Conservation (phyloP, 768 basidiomycete genomes). For the Lentinula aciculospora region DNA sequence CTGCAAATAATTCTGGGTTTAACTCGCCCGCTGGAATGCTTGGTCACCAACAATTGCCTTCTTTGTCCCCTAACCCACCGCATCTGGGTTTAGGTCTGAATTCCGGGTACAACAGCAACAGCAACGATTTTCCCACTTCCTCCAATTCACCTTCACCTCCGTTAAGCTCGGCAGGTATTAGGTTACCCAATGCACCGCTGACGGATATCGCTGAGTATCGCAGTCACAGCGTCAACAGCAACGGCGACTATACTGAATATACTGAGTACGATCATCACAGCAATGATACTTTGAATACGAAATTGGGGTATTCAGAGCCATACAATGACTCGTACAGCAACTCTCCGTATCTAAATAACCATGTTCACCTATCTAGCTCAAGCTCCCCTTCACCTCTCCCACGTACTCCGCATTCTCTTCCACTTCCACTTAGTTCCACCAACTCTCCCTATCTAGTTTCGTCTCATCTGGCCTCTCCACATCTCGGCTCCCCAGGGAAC, state of each 20-base stretch:
- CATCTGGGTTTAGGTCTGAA: slow-evolving; percentile 30
- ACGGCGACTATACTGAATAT: background rate
- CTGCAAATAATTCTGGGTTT: slow-evolving; percentile 28
- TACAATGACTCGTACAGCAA: background rate
- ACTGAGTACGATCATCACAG: background rate
- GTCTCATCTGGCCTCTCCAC: background rate
- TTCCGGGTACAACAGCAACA: slow-evolving; percentile 38
- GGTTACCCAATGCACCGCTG: slow-evolving; percentile 68
- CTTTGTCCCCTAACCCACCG: slow-evolving; percentile 46
- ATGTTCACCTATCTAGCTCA: background rate
- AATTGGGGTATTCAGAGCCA: background rate
- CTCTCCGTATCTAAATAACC: background rate
- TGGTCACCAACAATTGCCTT: slow-evolving; percentile 66
- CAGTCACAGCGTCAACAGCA: background rate
- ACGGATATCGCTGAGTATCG: slow-evolving; percentile 54
- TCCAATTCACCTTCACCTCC: slow-evolving; percentile 56
- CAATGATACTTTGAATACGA: background rate
- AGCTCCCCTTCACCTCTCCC: background rate
- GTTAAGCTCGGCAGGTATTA: slow-evolving; percentile 66
- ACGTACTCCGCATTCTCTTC: background rate
- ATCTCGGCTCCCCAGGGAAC: background rate
- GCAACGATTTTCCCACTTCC: slow-evolving; percentile 27
- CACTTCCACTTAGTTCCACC: background rate
- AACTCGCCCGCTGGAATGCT: slow-evolving; percentile 1
- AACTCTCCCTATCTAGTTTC: background rate